Evolutionary conservation across 2,329 filamentous ascomycete species (phyloP), one percentile per base, ranked within the genome.

Genomic region (Sporothrix pallida): DNA sequence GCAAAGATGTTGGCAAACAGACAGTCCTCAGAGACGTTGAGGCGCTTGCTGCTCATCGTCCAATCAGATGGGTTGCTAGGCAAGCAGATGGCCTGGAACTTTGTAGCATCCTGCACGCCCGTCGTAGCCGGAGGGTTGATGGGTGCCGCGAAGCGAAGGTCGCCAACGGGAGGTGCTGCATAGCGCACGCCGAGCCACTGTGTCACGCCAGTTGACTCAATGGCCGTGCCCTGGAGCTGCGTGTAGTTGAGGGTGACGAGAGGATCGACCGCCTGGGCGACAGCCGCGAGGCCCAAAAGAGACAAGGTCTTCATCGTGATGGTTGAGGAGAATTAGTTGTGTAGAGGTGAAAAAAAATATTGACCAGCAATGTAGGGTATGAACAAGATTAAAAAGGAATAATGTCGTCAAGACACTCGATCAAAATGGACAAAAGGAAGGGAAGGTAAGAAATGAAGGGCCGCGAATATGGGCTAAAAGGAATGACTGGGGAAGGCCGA

Each of bases 151-250:
- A 94, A 95, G 23, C 93, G 86, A 74, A 93, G 79, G 6, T 87
- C 77, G 0, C 90, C 91, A 1, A 92, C 73, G 0, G 93, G 93
- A 15, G 92, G 84, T 5, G 91, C 89, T 1, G 92, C 93, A 82
- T 89, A 96, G 60, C 92, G 88, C 76, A 96, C 88, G 1, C 92
- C 93, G 8, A 93, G 85, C 91, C 92, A 95, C 80, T 91, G 86
- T 2, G 87, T 89, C 67, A 94, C 83, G 0, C 90, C 91, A 77
- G 88, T 87, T 0, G 81, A 77, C 1, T 86, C 82, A n/a, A 72
- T 50, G 1, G 83, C 78, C 3, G 83, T 81, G 9, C 93, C 93
- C 69, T 85, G 81, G 78, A 94, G 94, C 37, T 84, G 87, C 44
- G 90, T 87, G 79, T 94, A 95, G 2, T 85, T 86, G 26, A 95